Evolutionary conservation across 768 basidiomycete genomes (phyloP), one percentile per base, ranked within the genome.

Genomic region (Crassisporium funariophilum): DNA sequence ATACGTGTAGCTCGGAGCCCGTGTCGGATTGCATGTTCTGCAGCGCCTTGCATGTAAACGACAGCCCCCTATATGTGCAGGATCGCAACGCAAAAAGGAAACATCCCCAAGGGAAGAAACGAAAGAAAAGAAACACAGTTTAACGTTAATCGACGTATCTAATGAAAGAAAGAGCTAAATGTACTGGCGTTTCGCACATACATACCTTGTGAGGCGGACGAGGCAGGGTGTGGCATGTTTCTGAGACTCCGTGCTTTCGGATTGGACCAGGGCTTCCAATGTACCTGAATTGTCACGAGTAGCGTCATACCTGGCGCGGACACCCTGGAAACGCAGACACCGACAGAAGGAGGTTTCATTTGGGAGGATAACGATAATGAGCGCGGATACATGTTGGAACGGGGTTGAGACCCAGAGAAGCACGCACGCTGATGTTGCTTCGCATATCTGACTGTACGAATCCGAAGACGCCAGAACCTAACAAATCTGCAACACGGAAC

Each of bases 381-480:
- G 24, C 39, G 36, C 19, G 47, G 45, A 43, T 46, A 42, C 24
- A 8, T 4, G 17, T 13, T 47, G 34, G 47, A 47, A 54, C n/a
- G n/a, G n/a, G n/a, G n/a, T 12, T 43, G 43, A 44, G 51, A 49
- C 42, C 19, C 33, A 53, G 47, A 17, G 44, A 52, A 52, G 27
- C 1, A 69, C 78, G 39, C 55, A 83, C 87, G 49, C 68, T 64
- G 29, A 90, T 81, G 61, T 90, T 89, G 52, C 68, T 77, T 61
- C 77, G 72, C 52, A 90, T 73, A 64, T 90, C 87, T 25, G 74
- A 68, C 62, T 89, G 86, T 5, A 89, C 80, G 58, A 89, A 90
- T 35, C 76, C 79, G 66, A 90, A 89, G 31, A 88, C 75, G 1
- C 77, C 78, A 50, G 78, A 77, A 17, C 86, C 86, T 24, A 88